Base-by-base conservation (phyloP, 2,329 filamentous ascomycete species). In the Sporothrix mexicana region DNA sequence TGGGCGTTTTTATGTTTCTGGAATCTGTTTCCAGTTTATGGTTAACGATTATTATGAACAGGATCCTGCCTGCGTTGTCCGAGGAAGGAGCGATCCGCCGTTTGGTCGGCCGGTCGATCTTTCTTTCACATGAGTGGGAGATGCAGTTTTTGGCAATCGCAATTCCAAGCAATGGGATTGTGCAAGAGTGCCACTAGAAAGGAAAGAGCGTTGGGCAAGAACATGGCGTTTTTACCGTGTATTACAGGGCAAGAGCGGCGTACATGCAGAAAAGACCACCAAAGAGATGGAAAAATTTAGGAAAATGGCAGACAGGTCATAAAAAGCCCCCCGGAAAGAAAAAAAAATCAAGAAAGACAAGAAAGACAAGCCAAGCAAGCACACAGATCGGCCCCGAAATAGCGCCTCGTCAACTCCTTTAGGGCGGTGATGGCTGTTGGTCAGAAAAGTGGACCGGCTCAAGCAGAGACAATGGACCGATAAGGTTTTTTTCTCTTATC, bases 401-500 rank as follows among this genome's bases (percentile, higher is more conserved):
- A 20, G 59, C 36, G 59, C 36, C 59, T 43, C 53, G 3, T 53
- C 51, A 23, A 20, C 55, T 25, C 25, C 55, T 62, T 41, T 62
- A 20, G 17, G 36, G 8, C 7, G 59, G 59, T 20, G 30, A 20
- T 62, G 59, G 59, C 36, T n/a, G n/a, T 23, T 10, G 41, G 10
- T 7, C n/a, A 7, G n/a, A 72, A 70, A 73, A 61, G 30, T 67
- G 69, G 73, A 41, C 43, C 62, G n/a, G 2, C 1, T 36, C 23
- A 20, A 13, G 23, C n/a, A 41, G 17, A 9, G 74, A 74, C 74
- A 75, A 45, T 9, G 17, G 36, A 5, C 53, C 55, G 74, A 75
- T 75, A 75, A 75, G 69, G 69, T 47, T 66, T 71, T 73, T 72
- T 72, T 49, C 23, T 62, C 66, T 74, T 75, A 75, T 75, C 73